Conservation (phyloP, 345 rosid species). For the Theobroma cacao region DNA sequence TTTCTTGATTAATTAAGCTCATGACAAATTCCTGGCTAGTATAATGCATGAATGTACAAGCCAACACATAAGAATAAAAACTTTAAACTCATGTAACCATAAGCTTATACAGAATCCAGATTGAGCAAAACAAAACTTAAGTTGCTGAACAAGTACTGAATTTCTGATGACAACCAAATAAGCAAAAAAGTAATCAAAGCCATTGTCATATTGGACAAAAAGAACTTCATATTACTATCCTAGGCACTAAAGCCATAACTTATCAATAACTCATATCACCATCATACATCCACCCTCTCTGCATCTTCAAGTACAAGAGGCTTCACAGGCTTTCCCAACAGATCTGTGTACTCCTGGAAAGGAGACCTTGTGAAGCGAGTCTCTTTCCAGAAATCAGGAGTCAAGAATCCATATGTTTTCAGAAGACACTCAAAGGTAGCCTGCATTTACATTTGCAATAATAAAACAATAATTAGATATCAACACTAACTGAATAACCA, state of each 20-base stretch:
- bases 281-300: not conserved
- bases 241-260: not conserved
- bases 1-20: not conserved
- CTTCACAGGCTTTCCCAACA: conserved; percentile 41
- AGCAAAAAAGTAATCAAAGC: not conserved
- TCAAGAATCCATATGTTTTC: conserved; percentile 76
- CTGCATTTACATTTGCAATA: conserved; percentile 15
- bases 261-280: not conserved
- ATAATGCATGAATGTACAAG: not conserved
- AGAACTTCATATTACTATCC: not conserved
- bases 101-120: not conserved
- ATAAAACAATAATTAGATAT: not conserved
- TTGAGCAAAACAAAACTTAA: not conserved
- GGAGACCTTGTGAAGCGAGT: conserved; percentile 56
- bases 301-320: conserved; percentile 19
- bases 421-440: conserved; percentile 68
- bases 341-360: conserved; percentile 58
- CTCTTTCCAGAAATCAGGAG: conserved; percentile 78
- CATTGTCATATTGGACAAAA: not conserved
- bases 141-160: not conserved
- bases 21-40: not conserved
- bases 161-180: conserved; percentile 1
- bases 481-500: not conserved
- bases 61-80: too few species aligned
- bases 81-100: not conserved